Evolutionary conservation across 2,329 filamentous ascomycete species (phyloP).

Genomic region (Calonectria ilicicola): DNA sequence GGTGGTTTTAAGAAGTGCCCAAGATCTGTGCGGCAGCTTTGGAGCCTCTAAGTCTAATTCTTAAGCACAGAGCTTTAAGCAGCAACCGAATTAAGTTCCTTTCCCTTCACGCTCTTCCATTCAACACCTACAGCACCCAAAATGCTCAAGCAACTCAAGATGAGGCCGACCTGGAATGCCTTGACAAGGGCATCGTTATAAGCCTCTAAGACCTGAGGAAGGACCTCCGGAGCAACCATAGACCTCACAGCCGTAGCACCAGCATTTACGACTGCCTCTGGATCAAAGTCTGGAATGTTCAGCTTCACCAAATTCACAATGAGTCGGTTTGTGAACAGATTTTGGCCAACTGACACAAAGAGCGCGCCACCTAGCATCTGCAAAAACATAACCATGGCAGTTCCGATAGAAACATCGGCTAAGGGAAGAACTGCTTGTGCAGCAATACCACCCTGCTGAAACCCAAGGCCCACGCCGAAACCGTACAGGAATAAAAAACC

Average conservation of each 20-base stretch:
- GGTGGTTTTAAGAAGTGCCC: too few relatives aligned
- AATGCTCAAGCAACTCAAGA: constrained; percentile 10
- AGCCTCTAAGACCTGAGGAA: background rate
- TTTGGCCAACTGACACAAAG: constrained; percentile 17
- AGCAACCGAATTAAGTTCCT: constrained; percentile 6
- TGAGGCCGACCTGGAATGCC: background rate
- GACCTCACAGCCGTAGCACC: constrained; percentile 12
- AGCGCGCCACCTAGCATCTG: constrained; percentile 16
- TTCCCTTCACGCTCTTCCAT: constrained; percentile 33
- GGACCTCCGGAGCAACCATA: background rate
- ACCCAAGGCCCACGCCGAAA: constrained; percentile 9
- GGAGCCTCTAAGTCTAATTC: background rate
- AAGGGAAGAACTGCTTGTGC: constrained; percentile 11
- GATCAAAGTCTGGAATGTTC: constrained; percentile 10
- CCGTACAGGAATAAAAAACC: constrained; percentile 10
- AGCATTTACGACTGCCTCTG: constrained; percentile 4
- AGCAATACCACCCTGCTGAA: constrained; percentile 10
- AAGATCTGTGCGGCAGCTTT: background rate
- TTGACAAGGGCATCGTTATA: constrained; percentile 13
- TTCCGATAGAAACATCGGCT: constrained; percentile 13
- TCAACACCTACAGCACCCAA: constrained; percentile 10
- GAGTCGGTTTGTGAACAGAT: constrained; percentile 10
- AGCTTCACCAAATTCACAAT: background rate
- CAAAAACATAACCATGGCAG: constrained; percentile 12
- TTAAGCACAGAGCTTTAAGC: background rate